Evolutionary conservation across 1,284 basidiomycete species (phyloP).

Genomic region (Termitomyces sp.): DNA sequence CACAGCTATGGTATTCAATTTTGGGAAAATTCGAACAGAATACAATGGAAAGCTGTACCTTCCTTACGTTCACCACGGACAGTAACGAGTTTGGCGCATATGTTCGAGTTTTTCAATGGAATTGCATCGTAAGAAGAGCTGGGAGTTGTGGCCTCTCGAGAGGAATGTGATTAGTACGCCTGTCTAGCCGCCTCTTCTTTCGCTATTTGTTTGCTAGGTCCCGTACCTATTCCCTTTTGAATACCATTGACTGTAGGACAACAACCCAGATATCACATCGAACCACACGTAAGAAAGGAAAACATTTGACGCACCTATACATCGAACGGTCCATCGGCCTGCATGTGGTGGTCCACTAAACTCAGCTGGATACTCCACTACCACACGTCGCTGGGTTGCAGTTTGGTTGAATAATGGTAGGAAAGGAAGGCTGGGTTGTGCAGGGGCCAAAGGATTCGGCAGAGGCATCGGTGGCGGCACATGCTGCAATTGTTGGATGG

Average conservation of each 20-base stretch:
- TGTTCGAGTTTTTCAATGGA: constrained; percentile 21
- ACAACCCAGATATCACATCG: constrained; percentile 6
- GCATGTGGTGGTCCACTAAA: constrained; percentile 63
- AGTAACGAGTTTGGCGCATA: constrained; percentile 70
- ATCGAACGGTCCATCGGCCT: constrained; percentile 59
- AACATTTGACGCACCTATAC: constrained; percentile 45
- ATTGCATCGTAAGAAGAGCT: background rate
- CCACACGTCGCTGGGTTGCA: constrained; percentile 57
- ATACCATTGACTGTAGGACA: constrained; percentile 58
- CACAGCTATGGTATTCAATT: constrained; percentile 36
- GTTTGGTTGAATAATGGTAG: constrained; percentile 69
- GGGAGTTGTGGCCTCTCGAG: background rate
- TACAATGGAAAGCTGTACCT: constrained; percentile 33
- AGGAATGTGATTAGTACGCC: constrained; percentile 43
- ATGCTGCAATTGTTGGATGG: constrained; percentile 13
- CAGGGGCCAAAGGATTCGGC: constrained; percentile 52
- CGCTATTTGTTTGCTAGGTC: constrained; percentile 63
- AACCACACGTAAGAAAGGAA: constrained; percentile 2
- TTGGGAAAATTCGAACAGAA: background rate
- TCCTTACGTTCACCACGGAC: constrained; percentile 53
- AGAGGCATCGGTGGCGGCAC: constrained; percentile 23
- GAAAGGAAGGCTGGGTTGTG: constrained; percentile 55
- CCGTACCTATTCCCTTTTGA: constrained; percentile 55
- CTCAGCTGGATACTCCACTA: constrained; percentile 52
- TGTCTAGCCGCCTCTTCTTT: constrained; percentile 69